Evolutionary conservation across 2,329 filamentous ascomycete genomes (phyloP).

Genomic region (Trichoderma sp.): DNA sequence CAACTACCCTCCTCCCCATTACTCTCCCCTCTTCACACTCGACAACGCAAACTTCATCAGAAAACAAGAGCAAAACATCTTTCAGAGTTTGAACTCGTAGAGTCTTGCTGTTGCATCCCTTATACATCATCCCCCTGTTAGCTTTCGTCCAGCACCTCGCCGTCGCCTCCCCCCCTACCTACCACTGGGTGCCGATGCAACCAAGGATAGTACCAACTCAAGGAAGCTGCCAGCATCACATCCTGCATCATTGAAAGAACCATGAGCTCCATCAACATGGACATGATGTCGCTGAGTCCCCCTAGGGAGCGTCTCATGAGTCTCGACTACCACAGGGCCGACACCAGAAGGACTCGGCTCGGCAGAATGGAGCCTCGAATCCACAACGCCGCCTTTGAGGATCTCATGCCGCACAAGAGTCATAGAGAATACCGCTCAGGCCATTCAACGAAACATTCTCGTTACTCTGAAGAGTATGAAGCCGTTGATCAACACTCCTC

Average conservation of each 20-base stretch:
- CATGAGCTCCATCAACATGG: conserved; percentile 14
- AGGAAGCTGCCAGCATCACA: not conserved
- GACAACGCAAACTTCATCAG: not conserved
- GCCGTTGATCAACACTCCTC: not conserved
- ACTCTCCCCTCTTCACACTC: conserved; percentile 15
- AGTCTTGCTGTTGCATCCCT: not conserved
- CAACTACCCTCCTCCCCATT: conserved; percentile 10
- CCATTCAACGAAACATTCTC: not conserved
- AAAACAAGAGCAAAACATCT: not conserved
- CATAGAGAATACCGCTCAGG: not conserved
- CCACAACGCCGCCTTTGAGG: not conserved
- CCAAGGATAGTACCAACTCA: not conserved
- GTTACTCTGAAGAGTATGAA: conserved; percentile 4
- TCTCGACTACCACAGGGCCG: not conserved
- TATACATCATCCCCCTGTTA: not conserved
- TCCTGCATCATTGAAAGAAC: not conserved
- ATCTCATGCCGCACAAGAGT: not conserved
- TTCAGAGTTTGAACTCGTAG: not conserved
- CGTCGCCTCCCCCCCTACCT: not conserved
- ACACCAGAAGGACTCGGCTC: not conserved
- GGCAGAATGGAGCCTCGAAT: not conserved
- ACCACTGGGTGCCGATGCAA: not conserved
- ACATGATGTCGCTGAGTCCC: conserved; percentile 5
- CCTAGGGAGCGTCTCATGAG: not conserved
- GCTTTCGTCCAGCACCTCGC: not conserved